These are phyloP conservation scores for Penicillium brevicompactum DNA, from an alignment of 2,329 filamentous ascomycete genomes.

Conservation along the genomic window DNA sequence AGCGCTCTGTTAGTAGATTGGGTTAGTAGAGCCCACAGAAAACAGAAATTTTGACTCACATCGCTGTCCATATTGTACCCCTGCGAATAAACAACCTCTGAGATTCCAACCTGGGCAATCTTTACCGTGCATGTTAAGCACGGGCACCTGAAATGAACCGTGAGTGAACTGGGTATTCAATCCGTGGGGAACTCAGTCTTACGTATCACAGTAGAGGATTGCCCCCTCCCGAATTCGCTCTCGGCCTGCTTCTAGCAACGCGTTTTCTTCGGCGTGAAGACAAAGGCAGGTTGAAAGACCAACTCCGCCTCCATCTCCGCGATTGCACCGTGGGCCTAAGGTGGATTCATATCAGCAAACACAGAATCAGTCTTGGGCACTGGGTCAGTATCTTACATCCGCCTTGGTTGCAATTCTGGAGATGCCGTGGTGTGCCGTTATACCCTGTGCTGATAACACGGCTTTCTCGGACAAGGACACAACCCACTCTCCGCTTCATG, in stretches of 20 bases:
- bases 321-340: slow-evolving; percentile 73
- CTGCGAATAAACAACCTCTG: slow-evolving; percentile 91
- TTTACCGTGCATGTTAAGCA: slow-evolving; percentile 98
- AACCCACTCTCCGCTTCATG: slow-evolving; percentile 96
- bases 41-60: slow-evolving; percentile 33
- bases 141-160: slow-evolving; percentile 63
- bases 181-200: slow-evolving; percentile 18
- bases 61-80: slow-evolving; percentile 92
- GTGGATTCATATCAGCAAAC: slow-evolving; percentile 6
- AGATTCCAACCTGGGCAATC: slow-evolving; percentile 94
- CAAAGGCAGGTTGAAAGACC: slow-evolving; percentile 86
- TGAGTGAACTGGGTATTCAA: not conserved
- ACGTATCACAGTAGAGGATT: slow-evolving; percentile 88
- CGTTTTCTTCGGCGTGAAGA: slow-evolving; percentile 98
- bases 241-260: slow-evolving; percentile 87
- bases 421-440: slow-evolving; percentile 90
- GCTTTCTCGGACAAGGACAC: slow-evolving; percentile 82
- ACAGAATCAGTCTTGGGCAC: not conserved
- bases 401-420: slow-evolving; percentile 89
- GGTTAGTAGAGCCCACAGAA: slow-evolving; percentile 8
- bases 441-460: slow-evolving; percentile 94
- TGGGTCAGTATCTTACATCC: slow-evolving; percentile 62
- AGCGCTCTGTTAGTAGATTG: slow-evolving; percentile 58
- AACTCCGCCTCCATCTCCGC: slow-evolving; percentile 68
- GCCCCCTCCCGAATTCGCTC: slow-evolving; percentile 82